Evolutionary conservation across 2,329 filamentous ascomycete species (phyloP).

Genomic region (Purpureocillium takamizusanense): DNA sequence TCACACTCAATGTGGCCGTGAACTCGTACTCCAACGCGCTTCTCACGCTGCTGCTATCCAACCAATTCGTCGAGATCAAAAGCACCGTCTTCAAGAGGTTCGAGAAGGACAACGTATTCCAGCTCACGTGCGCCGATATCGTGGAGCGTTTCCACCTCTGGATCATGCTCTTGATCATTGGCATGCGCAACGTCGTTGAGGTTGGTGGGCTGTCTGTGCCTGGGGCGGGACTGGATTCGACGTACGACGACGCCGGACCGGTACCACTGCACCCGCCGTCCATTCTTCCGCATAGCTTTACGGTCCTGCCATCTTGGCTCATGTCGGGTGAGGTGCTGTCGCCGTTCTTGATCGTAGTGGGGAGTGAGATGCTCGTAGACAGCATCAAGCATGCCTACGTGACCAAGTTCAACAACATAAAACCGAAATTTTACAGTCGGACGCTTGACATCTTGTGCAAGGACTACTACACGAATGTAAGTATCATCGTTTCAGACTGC

Average conservation of each 20-base stretch:
- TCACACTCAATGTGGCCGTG: slow-evolving; percentile 93
- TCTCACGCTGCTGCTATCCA: slow-evolving; percentile 84
- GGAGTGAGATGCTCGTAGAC: slow-evolving; percentile 94
- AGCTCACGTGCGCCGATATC: slow-evolving; percentile 91
- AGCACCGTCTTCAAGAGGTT: slow-evolving; percentile 98
- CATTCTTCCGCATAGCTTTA: slow-evolving; percentile 85
- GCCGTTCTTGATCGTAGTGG: slow-evolving; percentile 87
- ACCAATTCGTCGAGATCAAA: slow-evolving; percentile 99
- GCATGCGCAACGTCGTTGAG: slow-evolving; percentile 91
- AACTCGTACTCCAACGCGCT: slow-evolving; percentile 98
- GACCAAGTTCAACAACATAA: slow-evolving; percentile 96
- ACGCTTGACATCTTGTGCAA: slow-evolving; percentile 93
- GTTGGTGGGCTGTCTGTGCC: slow-evolving; percentile 72
- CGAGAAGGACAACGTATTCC: slow-evolving; percentile 95
- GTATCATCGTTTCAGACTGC: slow-evolving; percentile 20
- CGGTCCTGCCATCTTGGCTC: slow-evolving; percentile 71
- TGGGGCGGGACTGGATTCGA: slow-evolving; percentile 39
- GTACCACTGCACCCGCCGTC: slow-evolving; percentile 58
- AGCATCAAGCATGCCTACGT: slow-evolving; percentile 97
- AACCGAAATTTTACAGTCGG: slow-evolving; percentile 78
- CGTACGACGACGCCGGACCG: slow-evolving; percentile 37
- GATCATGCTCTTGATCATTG: slow-evolving; percentile 95
- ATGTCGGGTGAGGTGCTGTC: slow-evolving; percentile 78
- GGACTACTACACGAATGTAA: slow-evolving; percentile 91
- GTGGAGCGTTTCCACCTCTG: slow-evolving; percentile 96